Conservation (phyloP, 192 early-diverging fungal genomes). For the Backusella macrospora region DNA sequence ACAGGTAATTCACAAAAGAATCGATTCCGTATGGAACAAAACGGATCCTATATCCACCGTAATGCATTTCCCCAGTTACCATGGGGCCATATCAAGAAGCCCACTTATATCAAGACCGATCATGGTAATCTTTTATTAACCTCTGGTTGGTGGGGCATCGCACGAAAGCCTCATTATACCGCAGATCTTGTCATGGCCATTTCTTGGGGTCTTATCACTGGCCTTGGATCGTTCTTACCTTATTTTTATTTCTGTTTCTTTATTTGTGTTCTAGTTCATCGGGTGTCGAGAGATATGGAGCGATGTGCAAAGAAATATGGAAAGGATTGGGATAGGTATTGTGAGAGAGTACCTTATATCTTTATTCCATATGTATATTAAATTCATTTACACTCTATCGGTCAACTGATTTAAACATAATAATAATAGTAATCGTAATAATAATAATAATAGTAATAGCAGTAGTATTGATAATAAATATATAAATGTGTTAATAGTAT, state of each 20-base stretch:
- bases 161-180: slow-evolving; percentile 74
- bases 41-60: slow-evolving; percentile 45
- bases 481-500: no score
- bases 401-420: no score
- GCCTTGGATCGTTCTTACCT: slow-evolving; percentile 72
- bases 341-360: slow-evolving; percentile 71
- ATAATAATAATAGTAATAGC: no score
- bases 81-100: slow-evolving; percentile 55
- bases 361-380: slow-evolving; percentile 78
- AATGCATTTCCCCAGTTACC: slow-evolving; percentile 50
- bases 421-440: no score
- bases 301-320: slow-evolving; percentile 89
- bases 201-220: slow-evolving; percentile 82
- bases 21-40: slow-evolving; percentile 48
- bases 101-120: slow-evolving; percentile 64
- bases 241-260: slow-evolving; percentile 94
- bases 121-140: slow-evolving; percentile 62
- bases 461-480: no score
- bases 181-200: slow-evolving; percentile 88
- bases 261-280: slow-evolving; percentile 77
- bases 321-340: slow-evolving; percentile 85
- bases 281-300: slow-evolving; percentile 81
- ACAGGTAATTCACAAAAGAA: slow-evolving; percentile 60
- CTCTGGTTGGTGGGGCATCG: slow-evolving; percentile 73
- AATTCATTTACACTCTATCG: background rate